Evolutionary conservation across 1,284 basidiomycete genomes (phyloP), one percentile per base, ranked within the genome.

Genomic region (Irpex sp.): DNA sequence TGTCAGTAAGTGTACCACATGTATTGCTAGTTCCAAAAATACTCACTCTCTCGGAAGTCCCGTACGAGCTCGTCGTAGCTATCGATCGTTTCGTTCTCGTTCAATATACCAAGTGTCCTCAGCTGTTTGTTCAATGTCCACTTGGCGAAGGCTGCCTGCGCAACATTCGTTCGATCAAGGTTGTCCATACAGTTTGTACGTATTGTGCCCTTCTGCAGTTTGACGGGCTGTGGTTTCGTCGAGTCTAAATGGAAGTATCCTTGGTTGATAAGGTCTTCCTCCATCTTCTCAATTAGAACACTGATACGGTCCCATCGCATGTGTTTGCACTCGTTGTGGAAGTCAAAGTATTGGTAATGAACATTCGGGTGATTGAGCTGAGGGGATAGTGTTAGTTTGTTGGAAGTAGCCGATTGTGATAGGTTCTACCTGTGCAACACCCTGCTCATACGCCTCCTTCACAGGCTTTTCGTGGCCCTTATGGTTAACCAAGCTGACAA

Each of bases 311-410:
- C 94, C 86, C 96, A 99, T 63, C 94, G 89, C 91, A 99, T 94
- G 48, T 93, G 86, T 74, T 89, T 93, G 82, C 97, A 98, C 77
- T 98, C 96, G 69, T 87, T 89, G 77, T 98, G 97, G 81, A 99
- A 99, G 76, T 99, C 97, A 74, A 97, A 99, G 81, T 98, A 98
- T 66, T 93, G 84, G 74, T 99, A 99, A 72, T 88, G 88, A 59
- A 95, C 88, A 57, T 86, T 80, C 4, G 87, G 81, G 38, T 90
- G 70, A 66, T 85, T 82, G 59, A 88, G 76, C 89, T 91, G 58
- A 4, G 67, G 40, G 2, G 15, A n/a, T n/a, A 21, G 8, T 3
- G 2, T 51, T n/a, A 19, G 11, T 8, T 17, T 8, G 11, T 51
- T 17, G 7, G 17, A 2, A 7, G 34, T 13, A 4, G 13, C 2